Percentiles rank a stretch among this genome's conserved stretches.
Evolutionary conservation across 163 green algal species (phyloP).

Genomic region (Trebouxia gelatinosa): DNA sequence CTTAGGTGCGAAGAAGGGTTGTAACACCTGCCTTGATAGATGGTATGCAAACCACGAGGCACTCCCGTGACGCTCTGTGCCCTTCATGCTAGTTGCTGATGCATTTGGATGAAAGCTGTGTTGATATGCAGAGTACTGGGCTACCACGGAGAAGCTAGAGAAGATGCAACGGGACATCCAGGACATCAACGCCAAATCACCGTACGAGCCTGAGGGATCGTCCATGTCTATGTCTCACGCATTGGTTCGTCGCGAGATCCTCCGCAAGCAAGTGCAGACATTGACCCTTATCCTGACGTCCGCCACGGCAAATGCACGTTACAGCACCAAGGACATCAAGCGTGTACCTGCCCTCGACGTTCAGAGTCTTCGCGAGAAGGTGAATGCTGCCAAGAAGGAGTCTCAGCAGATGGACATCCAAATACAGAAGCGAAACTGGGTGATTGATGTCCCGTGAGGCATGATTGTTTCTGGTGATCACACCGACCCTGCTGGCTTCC

Average conservation of each 20-base stretch:
- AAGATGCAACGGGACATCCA: not conserved
- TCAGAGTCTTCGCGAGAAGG: not conserved
- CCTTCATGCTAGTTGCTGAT: too few relatives aligned
- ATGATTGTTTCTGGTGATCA: too few relatives aligned
- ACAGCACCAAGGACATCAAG: not conserved
- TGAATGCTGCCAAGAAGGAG: not conserved
- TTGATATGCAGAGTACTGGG: constrained; percentile 14
- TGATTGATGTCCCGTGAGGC: constrained; percentile 1
- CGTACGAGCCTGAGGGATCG: constrained; percentile 1
- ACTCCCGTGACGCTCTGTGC: too few relatives aligned
- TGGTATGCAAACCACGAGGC: too few relatives aligned
- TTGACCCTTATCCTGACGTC: not conserved
- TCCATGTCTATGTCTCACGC: not conserved
- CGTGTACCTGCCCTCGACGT: not conserved
- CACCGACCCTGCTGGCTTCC: too few relatives aligned
- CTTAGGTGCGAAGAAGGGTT: not conserved
- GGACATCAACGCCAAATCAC: constrained; percentile 9
- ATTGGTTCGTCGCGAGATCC: not conserved
- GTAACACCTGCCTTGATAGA: not conserved
- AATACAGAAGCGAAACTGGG: constrained; percentile 10
- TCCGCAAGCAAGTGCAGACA: constrained; percentile 10
- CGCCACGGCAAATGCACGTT: not conserved
- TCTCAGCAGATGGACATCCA: constrained; percentile 10
- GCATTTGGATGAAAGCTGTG: too few relatives aligned
- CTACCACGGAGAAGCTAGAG: not conserved